Percentiles rank a stretch among this genome's conserved stretches.
Evolutionary conservation across 2,329 filamentous ascomycete species (phyloP).

Genomic region (Penicillium psychrosexuale): DNA sequence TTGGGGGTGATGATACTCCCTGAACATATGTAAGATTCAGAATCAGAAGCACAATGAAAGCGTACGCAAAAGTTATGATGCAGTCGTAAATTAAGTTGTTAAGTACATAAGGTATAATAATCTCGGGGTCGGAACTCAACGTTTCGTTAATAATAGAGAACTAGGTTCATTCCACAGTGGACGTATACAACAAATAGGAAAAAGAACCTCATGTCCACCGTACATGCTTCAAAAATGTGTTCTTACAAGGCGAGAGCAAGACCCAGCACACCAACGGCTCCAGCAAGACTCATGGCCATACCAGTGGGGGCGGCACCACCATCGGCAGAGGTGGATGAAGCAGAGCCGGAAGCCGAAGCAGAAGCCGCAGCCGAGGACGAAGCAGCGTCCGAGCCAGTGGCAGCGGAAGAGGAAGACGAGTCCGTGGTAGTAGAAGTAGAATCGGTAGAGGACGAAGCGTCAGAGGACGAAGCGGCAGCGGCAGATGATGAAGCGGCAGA

Average conservation of each 20-base stretch:
- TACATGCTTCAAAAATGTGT: not conserved
- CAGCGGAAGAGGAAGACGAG: conserved; percentile 1
- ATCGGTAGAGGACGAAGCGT: not conserved
- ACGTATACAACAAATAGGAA: not conserved
- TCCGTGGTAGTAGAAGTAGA: not conserved
- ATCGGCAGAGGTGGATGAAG: conserved; percentile 10
- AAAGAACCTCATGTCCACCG: not conserved
- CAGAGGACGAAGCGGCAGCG: not conserved
- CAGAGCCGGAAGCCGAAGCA: conserved; percentile 4
- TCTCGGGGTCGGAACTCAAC: not conserved
- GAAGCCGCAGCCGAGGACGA: conserved; percentile 1
- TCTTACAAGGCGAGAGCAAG: conserved; percentile 18
- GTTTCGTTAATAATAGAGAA: not conserved
- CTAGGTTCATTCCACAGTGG: not conserved
- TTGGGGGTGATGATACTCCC: not conserved
- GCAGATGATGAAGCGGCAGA: not conserved
- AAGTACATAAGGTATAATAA: not conserved
- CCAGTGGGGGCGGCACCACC: conserved; percentile 16
- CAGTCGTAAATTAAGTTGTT: not conserved
- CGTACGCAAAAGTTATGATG: not conserved
- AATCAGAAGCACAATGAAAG: not conserved
- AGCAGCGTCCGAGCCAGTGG: conserved; percentile 1
- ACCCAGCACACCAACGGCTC: conserved; percentile 18
- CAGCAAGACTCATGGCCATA: conserved; percentile 16
- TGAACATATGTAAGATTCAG: not conserved